phyloP scores from a whole-genome alignment of 2,329 filamentous ascomycete species.

The Grosmannia serpens region DNA sequence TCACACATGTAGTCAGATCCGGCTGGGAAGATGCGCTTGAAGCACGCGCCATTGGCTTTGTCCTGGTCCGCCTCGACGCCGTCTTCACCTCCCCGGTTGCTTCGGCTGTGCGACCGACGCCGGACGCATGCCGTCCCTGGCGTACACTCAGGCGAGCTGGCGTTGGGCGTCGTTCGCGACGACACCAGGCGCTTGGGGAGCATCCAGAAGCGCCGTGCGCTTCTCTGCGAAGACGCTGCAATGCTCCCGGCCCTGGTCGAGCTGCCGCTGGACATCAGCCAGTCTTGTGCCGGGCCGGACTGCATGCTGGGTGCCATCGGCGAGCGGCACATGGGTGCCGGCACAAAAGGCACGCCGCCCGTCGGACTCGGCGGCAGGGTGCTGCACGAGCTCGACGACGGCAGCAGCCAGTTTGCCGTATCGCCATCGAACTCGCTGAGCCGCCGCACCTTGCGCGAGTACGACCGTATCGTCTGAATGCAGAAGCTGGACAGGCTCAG shows the following conservation, averaged over 20 bases:
- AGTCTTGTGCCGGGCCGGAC: neutral
- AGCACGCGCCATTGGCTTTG: conserved; percentile 9
- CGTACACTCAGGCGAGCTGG: neutral
- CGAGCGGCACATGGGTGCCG: neutral
- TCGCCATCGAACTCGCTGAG: conserved; percentile 12
- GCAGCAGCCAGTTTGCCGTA: conserved; percentile 12
- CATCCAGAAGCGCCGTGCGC: conserved; percentile 11
- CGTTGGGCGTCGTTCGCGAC: neutral
- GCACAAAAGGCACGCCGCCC: neutral
- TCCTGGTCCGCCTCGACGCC: neutral
- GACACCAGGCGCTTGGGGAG: conserved; percentile 3
- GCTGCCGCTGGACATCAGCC: neutral
- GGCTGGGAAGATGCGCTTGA: conserved; percentile 40
- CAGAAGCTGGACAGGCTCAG: conserved; percentile 42
- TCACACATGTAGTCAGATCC: conserved; percentile 46
- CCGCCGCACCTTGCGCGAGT: conserved; percentile 41
- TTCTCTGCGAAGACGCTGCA: neutral
- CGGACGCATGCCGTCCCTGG: neutral
- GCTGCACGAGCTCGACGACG: neutral
- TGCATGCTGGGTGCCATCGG: neutral
- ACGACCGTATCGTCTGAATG: conserved; percentile 45
- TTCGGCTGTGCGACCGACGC: neutral
- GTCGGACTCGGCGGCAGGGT: neutral
- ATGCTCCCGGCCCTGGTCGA: neutral
- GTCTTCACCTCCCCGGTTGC: neutral